phyloP scores from a whole-genome alignment of 2,329 filamentous ascomycete species.

The Rhynchosporium graminicola region DNA sequence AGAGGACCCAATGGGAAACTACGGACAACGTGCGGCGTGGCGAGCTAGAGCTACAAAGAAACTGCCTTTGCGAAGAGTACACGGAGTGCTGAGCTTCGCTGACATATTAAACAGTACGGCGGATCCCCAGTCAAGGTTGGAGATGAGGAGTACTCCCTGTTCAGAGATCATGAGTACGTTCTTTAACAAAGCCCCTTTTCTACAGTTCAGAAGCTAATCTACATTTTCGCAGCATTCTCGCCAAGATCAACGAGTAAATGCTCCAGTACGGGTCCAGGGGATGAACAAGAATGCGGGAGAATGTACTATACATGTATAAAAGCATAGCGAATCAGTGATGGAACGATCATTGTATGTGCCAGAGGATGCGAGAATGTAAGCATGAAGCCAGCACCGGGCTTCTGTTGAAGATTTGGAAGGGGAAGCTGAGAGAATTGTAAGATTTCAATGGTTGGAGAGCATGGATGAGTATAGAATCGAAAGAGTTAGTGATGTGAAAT shows the following conservation, averaged over 20 bases:
- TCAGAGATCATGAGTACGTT: slow-evolving; percentile 96
- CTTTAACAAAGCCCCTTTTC: not conserved
- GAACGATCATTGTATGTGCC: not conserved
- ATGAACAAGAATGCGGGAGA: not conserved
- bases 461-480: not conserved
- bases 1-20: not conserved
- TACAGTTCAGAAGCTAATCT: slow-evolving; percentile 1
- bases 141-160: slow-evolving; percentile 93
- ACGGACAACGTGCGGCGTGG: not conserved
- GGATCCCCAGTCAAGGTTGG: slow-evolving; percentile 96
- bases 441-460: not conserved
- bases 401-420: not conserved
- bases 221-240: slow-evolving; percentile 71
- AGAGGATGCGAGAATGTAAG: slow-evolving; percentile 2
- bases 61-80: not conserved
- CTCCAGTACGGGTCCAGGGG: slow-evolving; percentile 1
- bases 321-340: slow-evolving; percentile 30
- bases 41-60: not conserved
- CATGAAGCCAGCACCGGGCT: not conserved
- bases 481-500: slow-evolving; percentile 12
- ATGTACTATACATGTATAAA: slow-evolving; percentile 36
- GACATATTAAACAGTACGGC: slow-evolving; percentile 65
- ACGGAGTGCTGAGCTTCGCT: not conserved
- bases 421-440: slow-evolving; percentile 6
- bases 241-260: slow-evolving; percentile 96